Base-by-base conservation (phyloP, 2,329 filamentous ascomycete species). In the Pseudopithomyces chartarum region DNA sequence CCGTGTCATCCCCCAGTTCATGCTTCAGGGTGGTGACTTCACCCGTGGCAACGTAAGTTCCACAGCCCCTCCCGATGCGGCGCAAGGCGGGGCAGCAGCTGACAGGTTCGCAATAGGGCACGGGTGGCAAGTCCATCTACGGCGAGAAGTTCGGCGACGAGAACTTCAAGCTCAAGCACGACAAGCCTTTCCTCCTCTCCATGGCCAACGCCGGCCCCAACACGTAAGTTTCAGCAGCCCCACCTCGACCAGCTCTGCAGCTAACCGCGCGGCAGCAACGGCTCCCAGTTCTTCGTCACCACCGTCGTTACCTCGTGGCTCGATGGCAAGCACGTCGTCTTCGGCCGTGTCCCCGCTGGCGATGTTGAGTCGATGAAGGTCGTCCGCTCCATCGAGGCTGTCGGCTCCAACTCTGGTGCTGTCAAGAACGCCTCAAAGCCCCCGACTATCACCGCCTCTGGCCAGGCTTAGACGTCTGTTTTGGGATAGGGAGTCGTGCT, bases 11-110 rank as follows among this genome's bases (percentile, higher is more conserved):
- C 90, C 90, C 69, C 79, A 91, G 56, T 96, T 96, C 86, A 96
- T 96, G 92, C 89, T 96, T 71, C 92, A 96, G 86, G 92, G 92
- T 78, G 92, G 92, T 85, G 92, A 96, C 85, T 96, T 96, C 84
- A 96, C 92, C 80, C 90, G 90, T 76, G 87, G 88, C 76, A 95
- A 96, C 81, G 92, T 96, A 84, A 79, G 90, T 81, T 44, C 32
- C 52, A 23, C 43, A 36, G 34, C 36, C 38, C 51, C 44, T 47
- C 47, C 15, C 52, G 32, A 19, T 34, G 42, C 39, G 38, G 38
- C 44, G 51, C 45, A 36, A 47, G 49, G 13, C 15, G 43, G 29
- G 47, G 45, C 59, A 57, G 38, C 32, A 22, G 57, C 64, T 72
- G 50, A 73, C 65, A 40, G 8, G 11, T 12, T 43, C 49, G 2